Evolutionary conservation across 768 basidiomycete genomes (phyloP), one percentile per base, ranked within the genome.

Genomic region (Mycena crocata): DNA sequence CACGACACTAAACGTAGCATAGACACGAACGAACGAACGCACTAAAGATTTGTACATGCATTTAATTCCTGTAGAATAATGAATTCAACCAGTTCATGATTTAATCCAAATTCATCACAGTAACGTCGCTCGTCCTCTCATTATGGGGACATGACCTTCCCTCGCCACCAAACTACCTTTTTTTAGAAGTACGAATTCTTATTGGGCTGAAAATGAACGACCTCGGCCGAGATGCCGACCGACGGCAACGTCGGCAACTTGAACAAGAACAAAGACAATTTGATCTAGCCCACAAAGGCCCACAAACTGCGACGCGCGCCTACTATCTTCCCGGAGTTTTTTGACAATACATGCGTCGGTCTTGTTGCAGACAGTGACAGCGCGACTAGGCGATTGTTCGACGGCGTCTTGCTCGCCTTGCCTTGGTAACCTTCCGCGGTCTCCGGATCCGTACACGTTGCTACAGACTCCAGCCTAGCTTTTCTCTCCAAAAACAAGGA

Each of bases 211-310:
- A 19, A 12, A 8, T 37, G 48, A n/a, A n/a, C n/a, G n/a, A n/a
- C n/a, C n/a, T n/a, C n/a, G n/a, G n/a, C 48, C 35, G 59, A 51
- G 48, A 60, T 42, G 59, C 59, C 59, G 59, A 51, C 9, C 28
- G 48, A 37, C 51, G 37, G 8, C 35, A 35, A 10, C 48, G 48
- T 28, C 51, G 37, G 8, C 35, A 35, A 10, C 48, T 26, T 49
- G 3, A 44, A 51, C 28, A 40, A n/a, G 40, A 19, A 30, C 46
- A 51, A 50, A 10, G 48, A 21, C 48, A 28, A 17, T 7, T 13
- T 49, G 48, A 31, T 49, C 31, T 26, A 5, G 32, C 35, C 19
- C 35, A 57, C 28, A 44, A 57, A 19, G 37, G 30, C 31, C 24
- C 14, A 50, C 21, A 5, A 15, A 40, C n/a, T n/a, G 26, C 34